These are phyloP conservation scores for Lodderomyces theae DNA, from an alignment of 1,139 yeast species.

Conservation along the genomic window DNA sequence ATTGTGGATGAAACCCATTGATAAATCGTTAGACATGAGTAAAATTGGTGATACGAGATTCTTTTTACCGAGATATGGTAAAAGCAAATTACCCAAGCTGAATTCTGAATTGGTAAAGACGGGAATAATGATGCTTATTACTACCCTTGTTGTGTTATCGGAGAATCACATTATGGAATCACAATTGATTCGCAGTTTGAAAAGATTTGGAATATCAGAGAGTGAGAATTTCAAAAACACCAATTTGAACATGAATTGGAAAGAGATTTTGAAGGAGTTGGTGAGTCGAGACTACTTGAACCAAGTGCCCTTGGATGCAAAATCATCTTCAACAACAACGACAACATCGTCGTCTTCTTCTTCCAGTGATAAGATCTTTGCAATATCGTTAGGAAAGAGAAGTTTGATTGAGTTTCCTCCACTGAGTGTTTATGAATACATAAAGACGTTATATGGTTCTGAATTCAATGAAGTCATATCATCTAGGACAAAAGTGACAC, in stretches of 20 bases:
- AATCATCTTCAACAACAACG: too few relatives aligned
- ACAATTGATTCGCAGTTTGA: conserved; percentile 22
- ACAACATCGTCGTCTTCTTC: too few relatives aligned
- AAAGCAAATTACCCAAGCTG: conserved; percentile 17
- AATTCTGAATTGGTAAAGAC: conserved; percentile 29
- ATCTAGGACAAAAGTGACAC: too few relatives aligned
- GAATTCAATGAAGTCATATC: conserved; percentile 24
- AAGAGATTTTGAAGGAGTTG: conserved; percentile 30
- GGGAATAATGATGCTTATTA: conserved; percentile 28
- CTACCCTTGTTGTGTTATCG: conserved; percentile 30
- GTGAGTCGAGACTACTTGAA: conserved; percentile 33
- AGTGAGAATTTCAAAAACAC: conserved; percentile 22
- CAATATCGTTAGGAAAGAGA: conserved; percentile 34
- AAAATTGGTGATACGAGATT: conserved; percentile 15
- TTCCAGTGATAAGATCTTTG: conserved; percentile 17
- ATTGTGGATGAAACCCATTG: conserved; percentile 18
- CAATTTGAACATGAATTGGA: conserved; percentile 22
- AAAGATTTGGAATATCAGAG: conserved; percentile 30
- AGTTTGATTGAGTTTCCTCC: conserved; percentile 37
- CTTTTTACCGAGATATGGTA: conserved; percentile 17
- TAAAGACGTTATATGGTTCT: conserved; percentile 28
- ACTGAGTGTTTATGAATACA: conserved; percentile 24
- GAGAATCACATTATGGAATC: conserved; percentile 34
- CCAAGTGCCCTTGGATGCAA: conserved; percentile 14
- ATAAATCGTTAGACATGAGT: conserved; percentile 2